A percentile compares a stretch with the other conserved stretches of the same genome.
Conservation (phyloP, 768 basidiomycete genomes). For the Phylloporus rhodoxanthus region DNA sequence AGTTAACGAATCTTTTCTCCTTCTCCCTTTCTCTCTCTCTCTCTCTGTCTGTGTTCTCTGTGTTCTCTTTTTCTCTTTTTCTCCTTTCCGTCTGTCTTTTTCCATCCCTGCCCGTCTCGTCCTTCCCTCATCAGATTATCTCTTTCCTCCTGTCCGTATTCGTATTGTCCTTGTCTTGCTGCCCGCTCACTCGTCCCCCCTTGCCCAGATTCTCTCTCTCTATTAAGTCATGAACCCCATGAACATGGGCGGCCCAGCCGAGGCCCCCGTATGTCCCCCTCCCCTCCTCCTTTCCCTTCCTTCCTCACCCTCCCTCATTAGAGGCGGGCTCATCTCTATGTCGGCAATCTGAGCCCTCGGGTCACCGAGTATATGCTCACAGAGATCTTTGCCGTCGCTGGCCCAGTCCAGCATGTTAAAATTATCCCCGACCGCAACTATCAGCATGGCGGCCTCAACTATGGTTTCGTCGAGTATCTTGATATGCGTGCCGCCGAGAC, state of each 20-base stretch:
- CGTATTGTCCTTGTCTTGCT: conserved; percentile 9
- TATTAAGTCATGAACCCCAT: conserved; percentile 70
- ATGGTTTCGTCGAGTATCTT: conserved; percentile 98
- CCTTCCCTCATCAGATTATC: conserved; percentile 37
- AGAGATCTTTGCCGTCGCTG: conserved; percentile 94
- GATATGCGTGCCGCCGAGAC: conserved; percentile 99
- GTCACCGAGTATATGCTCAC: conserved; percentile 99
- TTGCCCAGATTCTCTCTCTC: conserved; percentile 20
- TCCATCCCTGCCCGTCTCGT: conserved; percentile 32
- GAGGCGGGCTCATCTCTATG: conserved; percentile 96
- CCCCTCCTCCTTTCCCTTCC: background rate
- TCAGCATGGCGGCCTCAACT: conserved; percentile 98
- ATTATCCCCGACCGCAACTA: conserved; percentile 99
- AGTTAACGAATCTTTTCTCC: conserved; percentile 14
- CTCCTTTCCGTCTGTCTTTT: conserved; percentile 33
- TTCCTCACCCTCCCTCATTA: conserved; percentile 27
- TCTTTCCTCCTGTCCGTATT: conserved; percentile 31
- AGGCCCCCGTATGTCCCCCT: conserved; percentile 61
- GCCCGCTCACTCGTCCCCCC: conserved; percentile 6
- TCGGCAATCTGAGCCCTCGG: conserved; percentile 94
- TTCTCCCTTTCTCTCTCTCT: conserved; percentile 4
- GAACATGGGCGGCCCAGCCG: conserved; percentile 62
- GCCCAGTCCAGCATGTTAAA: conserved; percentile 97
- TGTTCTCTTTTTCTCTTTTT: conserved; percentile 30
- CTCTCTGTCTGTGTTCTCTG: conserved; percentile 20